Base-by-base conservation (phyloP, 1,139 yeast genomes). In the Zygosaccharomyces pseudobailii region DNA sequence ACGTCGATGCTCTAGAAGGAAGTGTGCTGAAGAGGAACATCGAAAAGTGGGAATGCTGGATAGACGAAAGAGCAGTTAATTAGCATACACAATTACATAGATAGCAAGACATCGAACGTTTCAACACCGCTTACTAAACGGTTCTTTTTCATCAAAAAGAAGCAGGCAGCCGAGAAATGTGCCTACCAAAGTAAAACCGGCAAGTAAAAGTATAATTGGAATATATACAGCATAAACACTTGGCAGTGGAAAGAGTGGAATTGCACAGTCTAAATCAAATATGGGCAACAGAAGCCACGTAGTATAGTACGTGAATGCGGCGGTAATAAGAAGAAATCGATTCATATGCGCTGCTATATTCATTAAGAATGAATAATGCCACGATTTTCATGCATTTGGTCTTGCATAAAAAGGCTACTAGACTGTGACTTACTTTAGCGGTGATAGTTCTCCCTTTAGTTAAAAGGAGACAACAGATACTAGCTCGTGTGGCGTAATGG, bases 41-140 rank as follows among this genome's bases (percentile, higher is more conserved):
- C 31, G 77, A 72, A 17, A 67, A 69, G 24, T 85, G 95, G 89
- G 79, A 78, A 55, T 74, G 81, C 55, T 89, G 96, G 96, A 71
- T 88, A 40, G 86, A 82, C 55, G 92, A 83, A 62, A 49, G 52
- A 35, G 43, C 45, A 35, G 49, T 49, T 23, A 49, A 49, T 41
- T 49, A 46, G 33, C 27, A 28, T 25, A 19, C 37, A 33, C 27
- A 28, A 21, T 30, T 20, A 35, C n/a, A 35, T 35, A 22, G 27
- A 22, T 28, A 1, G 17, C 17, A 13, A 13, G 17, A 13, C 2
- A 13, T 13, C 17, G 2, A 25, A 22, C 27, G 33, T 33, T 27
- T 40, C 38, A 32, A 32, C 37, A 42, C 20, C 25, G 28, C 25
- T 34, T 39, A 23, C 32, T 25, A n/a, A 19, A 13, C 10, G 22